Evolutionary conservation across 2,329 filamentous ascomycete species (phyloP).

Genomic region (Aspergillus versicolor): DNA sequence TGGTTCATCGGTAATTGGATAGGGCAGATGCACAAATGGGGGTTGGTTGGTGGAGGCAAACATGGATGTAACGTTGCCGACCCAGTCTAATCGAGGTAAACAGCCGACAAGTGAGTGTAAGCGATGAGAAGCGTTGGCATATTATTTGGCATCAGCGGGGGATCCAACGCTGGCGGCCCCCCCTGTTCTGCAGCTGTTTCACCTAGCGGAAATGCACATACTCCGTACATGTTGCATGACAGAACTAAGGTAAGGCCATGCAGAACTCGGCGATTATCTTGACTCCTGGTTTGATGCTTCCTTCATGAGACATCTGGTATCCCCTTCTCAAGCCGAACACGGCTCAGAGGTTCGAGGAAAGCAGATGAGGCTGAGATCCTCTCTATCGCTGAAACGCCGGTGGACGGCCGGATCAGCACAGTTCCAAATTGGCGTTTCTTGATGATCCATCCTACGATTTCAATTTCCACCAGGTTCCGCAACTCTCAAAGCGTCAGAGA

Average conservation of each 20-base stretch:
- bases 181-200: no score
- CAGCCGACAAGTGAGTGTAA: not conserved
- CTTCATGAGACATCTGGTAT: not conserved
- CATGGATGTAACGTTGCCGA: not conserved
- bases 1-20: slow-evolving; percentile 7
- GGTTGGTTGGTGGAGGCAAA: slow-evolving; percentile 8
- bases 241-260: no score
- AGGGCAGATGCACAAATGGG: slow-evolving; percentile 4
- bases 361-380: not conserved
- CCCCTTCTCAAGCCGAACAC: not conserved
- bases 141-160: not conserved
- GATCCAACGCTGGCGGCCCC: no score
- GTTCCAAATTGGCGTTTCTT: not conserved
- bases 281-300: not conserved
- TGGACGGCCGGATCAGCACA: not conserved
- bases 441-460: not conserved
- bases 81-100: slow-evolving; percentile 3
- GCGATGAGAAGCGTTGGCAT: not conserved
- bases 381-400: not conserved
- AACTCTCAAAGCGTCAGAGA: not conserved
- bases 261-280: not conserved
- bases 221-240: no score
- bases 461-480: not conserved
- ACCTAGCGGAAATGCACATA: no score
- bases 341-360: not conserved